Evolutionary conservation across 2,329 filamentous ascomycete species (phyloP).

Genomic region (Pyricularia sp.): DNA sequence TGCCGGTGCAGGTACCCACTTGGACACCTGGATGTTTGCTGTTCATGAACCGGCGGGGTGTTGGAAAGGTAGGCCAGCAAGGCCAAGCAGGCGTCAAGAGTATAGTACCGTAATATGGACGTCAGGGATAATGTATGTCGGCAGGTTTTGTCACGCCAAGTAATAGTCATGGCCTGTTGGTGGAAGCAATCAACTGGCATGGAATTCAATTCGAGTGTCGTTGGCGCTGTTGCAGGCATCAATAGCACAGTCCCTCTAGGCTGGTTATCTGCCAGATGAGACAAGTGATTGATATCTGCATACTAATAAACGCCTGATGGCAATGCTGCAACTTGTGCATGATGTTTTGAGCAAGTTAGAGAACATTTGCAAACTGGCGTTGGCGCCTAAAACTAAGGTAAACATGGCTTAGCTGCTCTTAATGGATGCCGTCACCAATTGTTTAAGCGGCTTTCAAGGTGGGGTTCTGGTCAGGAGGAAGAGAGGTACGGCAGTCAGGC

Average conservation of each 20-base stretch:
- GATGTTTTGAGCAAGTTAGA: slow-evolving; percentile 1
- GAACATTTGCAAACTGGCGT: neutral
- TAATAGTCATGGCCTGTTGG: neutral
- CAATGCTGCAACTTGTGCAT: neutral
- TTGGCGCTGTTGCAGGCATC: neutral
- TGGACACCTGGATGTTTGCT: neutral
- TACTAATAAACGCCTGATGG: neutral
- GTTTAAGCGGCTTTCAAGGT: neutral
- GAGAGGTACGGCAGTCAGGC: neutral
- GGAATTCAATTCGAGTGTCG: no score
- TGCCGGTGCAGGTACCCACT: neutral
- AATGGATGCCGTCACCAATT: neutral
- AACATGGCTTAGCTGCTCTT: neutral
- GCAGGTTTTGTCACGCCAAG: no score
- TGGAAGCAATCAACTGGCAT: neutral
- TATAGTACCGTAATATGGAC: no score
- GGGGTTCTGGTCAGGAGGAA: neutral
- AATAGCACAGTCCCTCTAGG: neutral
- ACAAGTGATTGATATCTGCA: neutral
- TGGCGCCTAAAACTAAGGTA: neutral
- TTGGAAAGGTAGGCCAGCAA: no score
- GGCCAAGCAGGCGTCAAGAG: neutral
- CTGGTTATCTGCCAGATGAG: neutral
- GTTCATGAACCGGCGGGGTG: neutral
- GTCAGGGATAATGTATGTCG: no score